These are phyloP conservation scores for Tephrocybe rancida DNA, from an alignment of 768 basidiomycete genomes.

Conservation along the genomic window DNA sequence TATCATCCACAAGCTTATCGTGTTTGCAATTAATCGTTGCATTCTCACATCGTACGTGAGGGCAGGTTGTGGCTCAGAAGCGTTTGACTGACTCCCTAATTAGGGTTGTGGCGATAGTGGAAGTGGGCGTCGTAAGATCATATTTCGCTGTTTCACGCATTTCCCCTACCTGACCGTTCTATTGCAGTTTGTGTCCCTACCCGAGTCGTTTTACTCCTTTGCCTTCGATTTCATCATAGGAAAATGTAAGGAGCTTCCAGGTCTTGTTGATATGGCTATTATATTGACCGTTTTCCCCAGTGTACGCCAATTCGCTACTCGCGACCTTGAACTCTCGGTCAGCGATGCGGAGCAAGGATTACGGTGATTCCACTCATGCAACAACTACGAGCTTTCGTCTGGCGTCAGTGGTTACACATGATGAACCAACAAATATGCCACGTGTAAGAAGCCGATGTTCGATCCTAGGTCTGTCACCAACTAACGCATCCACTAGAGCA, in stretches of 20 bases:
- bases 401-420: slow-evolving; percentile 25
- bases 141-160: not conserved
- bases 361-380: slow-evolving; percentile 24
- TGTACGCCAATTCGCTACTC: slow-evolving; percentile 49
- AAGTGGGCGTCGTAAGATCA: slow-evolving; percentile 35
- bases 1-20: slow-evolving; percentile 45
- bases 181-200: slow-evolving; percentile 39
- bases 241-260: slow-evolving; percentile 37
- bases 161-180: not conserved
- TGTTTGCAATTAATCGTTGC: slow-evolving; percentile 54
- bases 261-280: no score
- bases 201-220: slow-evolving; percentile 47
- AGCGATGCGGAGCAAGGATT: slow-evolving; percentile 26
- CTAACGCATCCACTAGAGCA: not conserved
- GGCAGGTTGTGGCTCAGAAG: not conserved
- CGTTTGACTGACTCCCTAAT: not conserved
- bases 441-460: slow-evolving; percentile 4
- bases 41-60: slow-evolving; percentile 51
- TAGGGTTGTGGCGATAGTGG: slow-evolving; percentile 40
- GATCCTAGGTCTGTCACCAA: no score
- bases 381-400: slow-evolving; percentile 38
- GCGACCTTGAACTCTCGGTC: slow-evolving; percentile 47
- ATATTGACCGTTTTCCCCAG: no score
- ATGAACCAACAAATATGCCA: slow-evolving; percentile 21
- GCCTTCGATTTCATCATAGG: slow-evolving; percentile 56